Base-by-base conservation (phyloP, 208 protist species). In the Leishmania turanica region DNA sequence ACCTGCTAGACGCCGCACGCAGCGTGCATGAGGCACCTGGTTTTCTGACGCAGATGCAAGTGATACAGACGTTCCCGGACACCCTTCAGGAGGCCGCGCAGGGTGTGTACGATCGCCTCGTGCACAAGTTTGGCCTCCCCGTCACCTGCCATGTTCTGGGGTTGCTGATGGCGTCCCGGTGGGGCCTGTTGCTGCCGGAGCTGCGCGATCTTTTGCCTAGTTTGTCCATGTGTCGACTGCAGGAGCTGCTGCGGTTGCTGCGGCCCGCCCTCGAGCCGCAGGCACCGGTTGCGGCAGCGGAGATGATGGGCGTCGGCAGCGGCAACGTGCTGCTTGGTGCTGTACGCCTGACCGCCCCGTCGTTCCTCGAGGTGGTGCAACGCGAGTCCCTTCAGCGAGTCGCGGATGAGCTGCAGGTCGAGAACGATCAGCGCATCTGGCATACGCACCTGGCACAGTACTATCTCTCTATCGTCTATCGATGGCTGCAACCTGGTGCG, bases 171-270 rank as follows among this genome's bases (percentile, higher is more conserved):
- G 84, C 69, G 66, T 86, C 90, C 27, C 87, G 92, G 19, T 96
- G 92, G 91, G 92, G 94, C 24, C 71, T 96, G 65, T 81, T 91
- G 74, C 69, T 92, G 47, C 79, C 86, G 2, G 87, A 92, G 60
- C 84, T 97, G 66, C 89, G 94, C n/a, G 56, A 69, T 40, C 80
- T 97, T 27, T 75, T 97, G 47, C 79, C 74, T 31, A 49, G 79
- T 42, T 73, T 96, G 40, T 75, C 88, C 1, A 84, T 85, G 9
- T 82, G 84, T 15, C 83, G 88, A 34, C 88, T 97, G 56, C 90
- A 95, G 70, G 81, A 92, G 62, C 78, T 97, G 40, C 78, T 97
- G 53, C 92, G 94, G n/a, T 73, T 92, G 79, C 86, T 96, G 81
- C 86, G 91, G 11, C 92, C 92, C 1, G 84, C 88, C 4, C 72